A percentile compares a stretch with the other conserved stretches of the same genome.
These are phyloP conservation scores for Naganishia cerealis DNA, from an alignment of 1,284 basidiomycete genomes.

Conservation along the genomic window DNA sequence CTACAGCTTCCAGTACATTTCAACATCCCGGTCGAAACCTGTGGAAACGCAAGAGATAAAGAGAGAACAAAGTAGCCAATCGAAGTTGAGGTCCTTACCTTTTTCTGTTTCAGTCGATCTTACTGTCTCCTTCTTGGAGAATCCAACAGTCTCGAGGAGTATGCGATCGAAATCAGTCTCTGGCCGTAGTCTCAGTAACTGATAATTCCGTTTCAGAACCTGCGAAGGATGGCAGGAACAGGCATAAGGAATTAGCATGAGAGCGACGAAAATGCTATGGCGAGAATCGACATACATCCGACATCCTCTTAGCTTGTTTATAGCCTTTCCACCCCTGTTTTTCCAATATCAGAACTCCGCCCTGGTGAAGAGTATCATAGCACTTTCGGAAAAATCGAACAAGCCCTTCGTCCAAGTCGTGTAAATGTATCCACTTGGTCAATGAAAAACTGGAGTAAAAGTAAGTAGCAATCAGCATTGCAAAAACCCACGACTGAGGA, in stretches of 20 bases:
- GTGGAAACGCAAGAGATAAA: not conserved
- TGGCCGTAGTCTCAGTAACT: conserved; percentile 34
- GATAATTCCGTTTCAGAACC: conserved; percentile 29
- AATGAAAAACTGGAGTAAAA: conserved; percentile 36
- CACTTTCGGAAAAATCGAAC: conserved; percentile 36
- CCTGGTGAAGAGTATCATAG: conserved; percentile 26
- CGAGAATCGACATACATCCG: conserved; percentile 29
- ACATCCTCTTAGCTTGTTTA: conserved; percentile 34
- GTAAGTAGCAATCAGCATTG: not conserved
- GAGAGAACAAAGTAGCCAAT: not conserved
- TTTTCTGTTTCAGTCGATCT: conserved; percentile 29
- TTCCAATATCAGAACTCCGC: conserved; percentile 37
- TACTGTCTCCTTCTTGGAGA: conserved; percentile 30
- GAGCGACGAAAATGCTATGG: not conserved
- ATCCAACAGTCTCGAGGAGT: conserved; percentile 33
- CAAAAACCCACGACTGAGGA: too few species aligned
- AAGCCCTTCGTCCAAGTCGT: conserved; percentile 37
- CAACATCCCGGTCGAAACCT: conserved; percentile 37
- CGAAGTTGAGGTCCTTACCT: not conserved
- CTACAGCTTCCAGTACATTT: conserved; percentile 33
- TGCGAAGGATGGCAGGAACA: not conserved
- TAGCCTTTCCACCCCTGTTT: conserved; percentile 38
- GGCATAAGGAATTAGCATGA: too few species aligned
- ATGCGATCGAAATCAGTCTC: conserved; percentile 34
- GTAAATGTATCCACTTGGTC: conserved; percentile 40